Base-by-base conservation (phyloP, 257 asterid species). In the Echium plantagineum region DNA sequence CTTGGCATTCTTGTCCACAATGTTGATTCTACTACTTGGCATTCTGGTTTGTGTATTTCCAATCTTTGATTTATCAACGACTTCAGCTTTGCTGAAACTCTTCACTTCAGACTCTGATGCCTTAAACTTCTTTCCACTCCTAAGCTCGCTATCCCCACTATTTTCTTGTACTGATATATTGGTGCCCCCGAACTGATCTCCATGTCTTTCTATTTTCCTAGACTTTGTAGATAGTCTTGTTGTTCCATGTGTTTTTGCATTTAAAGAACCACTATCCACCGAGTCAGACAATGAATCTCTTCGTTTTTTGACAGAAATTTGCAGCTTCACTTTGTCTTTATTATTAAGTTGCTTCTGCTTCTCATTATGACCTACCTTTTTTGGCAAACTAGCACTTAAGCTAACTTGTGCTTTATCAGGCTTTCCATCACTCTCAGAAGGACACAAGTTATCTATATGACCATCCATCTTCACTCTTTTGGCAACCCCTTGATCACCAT, bases 81-180 rank as follows among this genome's bases (percentile, higher is more conserved):
- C 63, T 47, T 73, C 68, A 62, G 58, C 55, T 63, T 69, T 64
- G 59, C 70, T 72, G 63, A 72, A 67, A 70, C 67, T 87, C 38
- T 75, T 74, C 26, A 76, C 83, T 52, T 75, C 93, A 75, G 64
- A 56, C 61, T 77, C 81, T 57, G 77, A 77, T 63, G 66, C 72
- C 74, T 73, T 71, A 26, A 69, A 55, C 68, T 80, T 90, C 77
- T 81, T 78, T 20, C 71, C 76, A 69, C 78, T 80, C 60, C 71
- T 77, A 66, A 74, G 64, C 70, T 74, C 89, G 75, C 74, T 69
- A 62, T 69, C 75, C 57, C 74, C 71, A 21, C 64, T 67, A 66
- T 77, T 80, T 72, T 73, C 76, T 53, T 75, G 72, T 61, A 75
- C 31, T 20, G 69, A 59, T 53, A 61, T 62, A 48, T 78, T 72